Conservation (phyloP, 2,329 filamentous ascomycete genomes). For the Furcasterigmium sp. region DNA sequence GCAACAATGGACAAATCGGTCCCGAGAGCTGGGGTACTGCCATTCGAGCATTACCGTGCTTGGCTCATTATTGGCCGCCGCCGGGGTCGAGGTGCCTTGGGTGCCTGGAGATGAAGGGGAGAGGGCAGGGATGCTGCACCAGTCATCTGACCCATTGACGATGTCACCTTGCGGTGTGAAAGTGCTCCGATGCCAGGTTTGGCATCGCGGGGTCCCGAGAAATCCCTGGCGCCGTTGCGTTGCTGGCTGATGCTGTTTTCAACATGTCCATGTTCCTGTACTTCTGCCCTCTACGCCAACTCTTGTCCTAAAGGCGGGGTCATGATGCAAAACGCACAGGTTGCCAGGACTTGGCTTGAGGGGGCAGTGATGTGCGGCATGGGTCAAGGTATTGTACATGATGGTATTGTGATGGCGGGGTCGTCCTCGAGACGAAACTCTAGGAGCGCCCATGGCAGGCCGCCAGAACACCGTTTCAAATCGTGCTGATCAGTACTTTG, state of each 20-base stretch:
- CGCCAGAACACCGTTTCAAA: too few relatives aligned
- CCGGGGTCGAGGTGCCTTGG: neutral
- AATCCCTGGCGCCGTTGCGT: too few relatives aligned
- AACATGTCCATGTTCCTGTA: neutral
- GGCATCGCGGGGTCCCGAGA: neutral
- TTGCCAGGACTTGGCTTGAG: too few relatives aligned
- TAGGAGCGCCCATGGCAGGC: too few relatives aligned
- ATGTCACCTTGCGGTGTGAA: conserved; percentile 1
- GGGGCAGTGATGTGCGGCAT: neutral
- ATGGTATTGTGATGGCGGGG: neutral
- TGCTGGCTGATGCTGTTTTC: neutral
- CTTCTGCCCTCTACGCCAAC: too few relatives aligned
- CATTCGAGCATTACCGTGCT: neutral
- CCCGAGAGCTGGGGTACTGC: neutral
- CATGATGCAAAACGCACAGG: too few relatives aligned
- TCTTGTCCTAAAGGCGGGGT: too few relatives aligned
- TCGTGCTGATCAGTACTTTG: too few relatives aligned
- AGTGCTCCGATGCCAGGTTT: conserved; percentile 1
- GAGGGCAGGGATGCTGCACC: neutral
- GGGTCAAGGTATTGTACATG: neutral
- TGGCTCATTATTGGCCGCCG: neutral
- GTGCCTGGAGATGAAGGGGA: neutral
- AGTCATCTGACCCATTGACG: neutral
- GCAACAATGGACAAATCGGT: neutral
- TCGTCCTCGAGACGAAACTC: too few relatives aligned